Evolutionary conservation across 176 grass and related monocot genomes (phyloP).

Genomic region (Ampelocalamus luodianensis): DNA sequence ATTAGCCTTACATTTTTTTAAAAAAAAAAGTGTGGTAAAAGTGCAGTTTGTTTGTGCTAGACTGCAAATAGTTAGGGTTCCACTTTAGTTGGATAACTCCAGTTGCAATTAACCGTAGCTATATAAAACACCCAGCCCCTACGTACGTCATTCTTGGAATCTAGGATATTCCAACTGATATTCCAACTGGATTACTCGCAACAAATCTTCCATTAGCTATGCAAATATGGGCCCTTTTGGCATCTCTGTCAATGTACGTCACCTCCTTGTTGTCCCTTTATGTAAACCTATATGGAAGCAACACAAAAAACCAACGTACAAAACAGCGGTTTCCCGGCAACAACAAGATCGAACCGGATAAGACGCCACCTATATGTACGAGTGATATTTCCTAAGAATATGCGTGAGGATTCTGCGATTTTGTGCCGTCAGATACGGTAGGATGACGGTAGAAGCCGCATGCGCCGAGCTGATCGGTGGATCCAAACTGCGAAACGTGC

Average conservation of each 20-base stretch:
- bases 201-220: not conserved
- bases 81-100: not conserved
- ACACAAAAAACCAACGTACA: not conserved
- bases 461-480: not conserved
- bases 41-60: not conserved
- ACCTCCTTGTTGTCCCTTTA: not conserved
- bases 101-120: conserved; percentile 5
- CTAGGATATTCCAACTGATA: conserved; percentile 28
- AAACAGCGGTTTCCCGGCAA: not conserved
- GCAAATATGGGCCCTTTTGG: conserved; percentile 14
- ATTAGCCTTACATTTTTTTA: not conserved
- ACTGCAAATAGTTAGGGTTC: not conserved
- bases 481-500: too few relatives aligned
- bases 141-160: conserved; percentile 22
- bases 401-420: not conserved
- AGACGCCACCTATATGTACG: too few relatives aligned
- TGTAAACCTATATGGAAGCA: not conserved
- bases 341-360: not conserved
- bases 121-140: not conserved
- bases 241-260: conserved; percentile 20
- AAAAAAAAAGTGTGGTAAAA: not conserved
- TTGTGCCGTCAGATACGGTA: not conserved
- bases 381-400: not conserved
- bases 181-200: not conserved
- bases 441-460: not conserved